Evolutionary conservation across 352 stramenopile species (phyloP), one percentile per base, ranked within the genome.

Genomic region (Globisporangium orthogonon): DNA sequence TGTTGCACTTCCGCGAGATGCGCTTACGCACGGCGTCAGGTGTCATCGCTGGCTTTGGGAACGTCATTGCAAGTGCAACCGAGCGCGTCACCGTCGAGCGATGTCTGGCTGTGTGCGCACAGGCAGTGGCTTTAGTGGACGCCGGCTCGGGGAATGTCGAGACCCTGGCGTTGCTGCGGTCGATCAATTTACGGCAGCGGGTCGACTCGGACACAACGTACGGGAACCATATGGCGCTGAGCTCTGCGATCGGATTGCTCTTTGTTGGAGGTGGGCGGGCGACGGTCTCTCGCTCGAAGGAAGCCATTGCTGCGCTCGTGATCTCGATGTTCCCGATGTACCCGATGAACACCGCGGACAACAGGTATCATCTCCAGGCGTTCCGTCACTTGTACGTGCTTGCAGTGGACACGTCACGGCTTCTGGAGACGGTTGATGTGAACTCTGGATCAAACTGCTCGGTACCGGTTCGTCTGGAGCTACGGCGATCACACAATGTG

Each of bases 221-320:
- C 58, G 97, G 97, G 7, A 97, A 92, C 39, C 96, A 99, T 73
- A 98, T 98, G 92, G 81, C 87, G 14, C 80, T 97, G 48, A 94
- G 83, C 44, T 91, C 95, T 71, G 88, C 96, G 28, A 97, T 98
- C 31, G 97, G 96, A 0, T 70, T 99, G 52, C 74, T 99, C 7
- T 99, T 99, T 58, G 61, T 99, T 4, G 96, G 96, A 30, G 94
- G 95, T 40, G 97, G 97, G 0, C 92, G 89, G 52, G 87, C 81
- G 15, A 98, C 96, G 0, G 68, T 99, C n/a, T 83, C 77, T n/a
- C 71, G 79, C 17, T 87, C 81, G 0, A 86, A 83, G 33, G 77
- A 89, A 45, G 93, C 97, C 51, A 95, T 99, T 50, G 96, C 96
- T 9, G 87, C 90, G 40, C 81, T 99, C 6, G 73, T 99, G 35